Conservation (phyloP, 805 yeast species). For the Debaryomyces prosopidis region DNA sequence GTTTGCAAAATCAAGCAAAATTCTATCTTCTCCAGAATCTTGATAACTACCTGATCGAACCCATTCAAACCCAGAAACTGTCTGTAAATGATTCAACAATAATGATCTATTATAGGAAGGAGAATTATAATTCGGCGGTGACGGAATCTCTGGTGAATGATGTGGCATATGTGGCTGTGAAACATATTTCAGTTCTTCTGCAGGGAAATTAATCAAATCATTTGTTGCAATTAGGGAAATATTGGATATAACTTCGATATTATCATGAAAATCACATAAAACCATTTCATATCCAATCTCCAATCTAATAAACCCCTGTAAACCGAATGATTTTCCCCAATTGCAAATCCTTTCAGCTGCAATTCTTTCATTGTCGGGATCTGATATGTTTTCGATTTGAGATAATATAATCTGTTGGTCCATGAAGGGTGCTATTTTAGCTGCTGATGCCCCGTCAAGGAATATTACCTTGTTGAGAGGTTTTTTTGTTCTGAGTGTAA, state of each 20-base stretch:
- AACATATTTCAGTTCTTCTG: constrained; percentile 3
- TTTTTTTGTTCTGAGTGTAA: neutral
- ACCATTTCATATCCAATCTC: constrained; percentile 66
- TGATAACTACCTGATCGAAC: constrained; percentile 43
- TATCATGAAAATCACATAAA: constrained; percentile 57
- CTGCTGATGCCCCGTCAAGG: constrained; percentile 68
- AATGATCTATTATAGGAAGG: constrained; percentile 7
- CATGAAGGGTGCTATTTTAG: constrained; percentile 63
- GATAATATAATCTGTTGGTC: constrained; percentile 42
- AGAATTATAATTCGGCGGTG: neutral
- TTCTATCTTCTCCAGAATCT: constrained; percentile 49
- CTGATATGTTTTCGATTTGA: constrained; percentile 20
- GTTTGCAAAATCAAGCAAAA: constrained; percentile 52
- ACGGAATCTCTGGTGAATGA: neutral
- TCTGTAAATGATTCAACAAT: constrained; percentile 1
- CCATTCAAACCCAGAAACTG: too few relatives aligned
- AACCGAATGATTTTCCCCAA: constrained; percentile 55
- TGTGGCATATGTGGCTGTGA: too few relatives aligned
- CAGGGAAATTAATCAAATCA: constrained; percentile 41
- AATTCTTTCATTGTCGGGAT: constrained; percentile 35
- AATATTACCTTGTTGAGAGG: constrained; percentile 38
- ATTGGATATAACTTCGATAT: constrained; percentile 47
- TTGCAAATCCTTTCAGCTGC: constrained; percentile 53
- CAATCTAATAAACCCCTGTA: constrained; percentile 59
- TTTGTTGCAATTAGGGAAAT: constrained; percentile 38